A percentile compares a stretch with the other conserved stretches of the same genome.
phyloP scores from a whole-genome alignment of 768 basidiomycete genomes.

The Podaxis pistillaris region DNA sequence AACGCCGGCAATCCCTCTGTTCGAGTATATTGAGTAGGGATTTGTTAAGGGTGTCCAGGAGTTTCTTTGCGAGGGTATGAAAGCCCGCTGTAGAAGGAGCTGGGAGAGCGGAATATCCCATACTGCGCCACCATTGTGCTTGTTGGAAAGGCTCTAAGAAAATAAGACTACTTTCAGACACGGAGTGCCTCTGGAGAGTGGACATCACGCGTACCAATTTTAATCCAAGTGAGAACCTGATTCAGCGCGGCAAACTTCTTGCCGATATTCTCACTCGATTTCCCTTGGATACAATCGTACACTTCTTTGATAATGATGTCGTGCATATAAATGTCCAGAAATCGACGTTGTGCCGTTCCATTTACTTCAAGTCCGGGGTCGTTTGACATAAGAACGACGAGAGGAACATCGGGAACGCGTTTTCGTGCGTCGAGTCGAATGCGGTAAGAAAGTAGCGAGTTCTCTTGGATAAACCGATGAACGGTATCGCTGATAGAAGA shows the following conservation, averaged over 20 bases:
- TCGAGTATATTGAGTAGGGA: background rate
- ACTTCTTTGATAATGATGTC: background rate
- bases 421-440: background rate
- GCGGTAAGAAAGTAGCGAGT: too few relatives aligned
- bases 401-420: background rate
- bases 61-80: background rate
- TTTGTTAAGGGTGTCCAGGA: background rate
- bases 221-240: background rate
- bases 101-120: background rate
- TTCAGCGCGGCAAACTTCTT: background rate
- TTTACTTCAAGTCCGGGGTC: background rate
- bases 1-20: too few relatives aligned
- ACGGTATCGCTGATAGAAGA: background rate
- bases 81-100: background rate
- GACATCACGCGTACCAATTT: background rate
- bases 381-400: background rate
- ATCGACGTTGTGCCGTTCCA: background rate
- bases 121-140: background rate
- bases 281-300: background rate
- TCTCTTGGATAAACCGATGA: background rate
- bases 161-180: too few relatives aligned
- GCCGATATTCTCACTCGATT: background rate
- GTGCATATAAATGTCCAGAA: background rate
- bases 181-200: too few relatives aligned
- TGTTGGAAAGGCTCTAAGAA: background rate